A percentile compares a stretch with the other conserved stretches of the same genome.
phyloP scores from a whole-genome alignment of 305 asterid genomes.

The Fraxinus floribunda region DNA sequence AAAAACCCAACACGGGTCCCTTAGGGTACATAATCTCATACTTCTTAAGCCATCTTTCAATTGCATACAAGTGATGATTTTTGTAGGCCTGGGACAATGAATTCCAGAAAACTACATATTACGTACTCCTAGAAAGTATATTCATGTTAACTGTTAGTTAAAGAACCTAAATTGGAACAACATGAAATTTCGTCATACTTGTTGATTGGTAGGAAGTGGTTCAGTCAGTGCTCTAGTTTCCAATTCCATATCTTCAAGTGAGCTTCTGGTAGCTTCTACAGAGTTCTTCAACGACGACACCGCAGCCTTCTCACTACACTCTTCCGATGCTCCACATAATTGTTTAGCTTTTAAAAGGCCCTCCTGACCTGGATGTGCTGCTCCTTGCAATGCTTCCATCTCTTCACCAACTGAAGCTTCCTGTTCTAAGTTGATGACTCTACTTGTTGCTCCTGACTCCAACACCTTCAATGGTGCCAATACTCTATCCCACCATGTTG shows the following conservation, averaged over 20 bases:
- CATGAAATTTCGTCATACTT: conserved; percentile 37
- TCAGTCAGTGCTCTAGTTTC: conserved; percentile 92
- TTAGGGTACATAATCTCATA: conserved; percentile 75
- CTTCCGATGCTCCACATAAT: conserved; percentile 20
- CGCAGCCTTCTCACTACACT: conserved; percentile 19
- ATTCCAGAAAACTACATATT: conserved; percentile 17
- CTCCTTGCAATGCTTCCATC: conserved; percentile 24
- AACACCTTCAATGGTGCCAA: conserved; percentile 74
- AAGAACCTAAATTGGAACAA: conserved; percentile 16
- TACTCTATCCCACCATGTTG: conserved; percentile 84
- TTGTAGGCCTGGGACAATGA: conserved; percentile 66
- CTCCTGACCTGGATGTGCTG: conserved; percentile 22
- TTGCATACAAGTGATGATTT: conserved; percentile 76
- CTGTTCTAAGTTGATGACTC: conserved; percentile 33
- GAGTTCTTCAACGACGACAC: conserved; percentile 25
- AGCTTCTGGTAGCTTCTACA: conserved; percentile 46
- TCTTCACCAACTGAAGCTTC: conserved; percentile 35
- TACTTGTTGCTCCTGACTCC: conserved; percentile 71
- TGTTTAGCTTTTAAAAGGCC: conserved; percentile 20
- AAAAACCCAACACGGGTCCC: conserved; percentile 86
- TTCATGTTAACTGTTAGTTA: conserved; percentile 3
- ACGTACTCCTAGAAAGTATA: neutral
- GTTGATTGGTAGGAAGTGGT: conserved; percentile 98
- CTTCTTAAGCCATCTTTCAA: conserved; percentile 89
- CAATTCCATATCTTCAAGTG: conserved; percentile 91